Base-by-base conservation (phyloP, 2,329 filamentous ascomycete species). In the Setomelanomma holmii region DNA sequence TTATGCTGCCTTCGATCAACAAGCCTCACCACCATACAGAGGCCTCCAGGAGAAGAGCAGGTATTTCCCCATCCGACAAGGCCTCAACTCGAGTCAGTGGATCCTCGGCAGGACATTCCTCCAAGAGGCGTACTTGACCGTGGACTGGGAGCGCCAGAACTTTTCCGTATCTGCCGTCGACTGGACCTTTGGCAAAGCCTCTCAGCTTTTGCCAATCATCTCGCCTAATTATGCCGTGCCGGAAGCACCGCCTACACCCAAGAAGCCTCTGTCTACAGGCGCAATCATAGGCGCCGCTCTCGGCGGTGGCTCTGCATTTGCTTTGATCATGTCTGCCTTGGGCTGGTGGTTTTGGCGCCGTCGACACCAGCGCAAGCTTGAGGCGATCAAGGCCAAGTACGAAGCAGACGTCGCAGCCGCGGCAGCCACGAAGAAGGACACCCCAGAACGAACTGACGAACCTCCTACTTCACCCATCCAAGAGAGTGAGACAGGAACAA, bases 81-180 rank as follows among this genome's bases (percentile, higher is more conserved):
- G 83, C 10, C 66, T 79, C 17, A 79, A 82, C 50, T 79, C 80
- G 30, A 78, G 77, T 12, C 80, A 85, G 57, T 82, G 84, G 68
- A 82, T 87, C 11, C 80, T 91, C 30, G 89, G 89, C 6, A 81
- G 87, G 27, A 82, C 84, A 0, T 90, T 91, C 58, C 75, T 91
- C 47, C 89, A 91, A 67, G 88, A 91, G 71, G 82, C 87, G 2
- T 82, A 82, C 54, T 53, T 82, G 41, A 74, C 71, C 3, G 78
- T 80, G 5, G 78, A 82, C 53, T 82, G 78, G 70, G 79, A 82
- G 55, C 72, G 77, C 11, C 64, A 73, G 21, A 75, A 74, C 27
- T 82, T 82, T 67, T 78, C 76, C 22, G 64, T 82, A 2, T 78
- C 75, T 14, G 78, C 77, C 45, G 57, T 63, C 52, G 63, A 66